These are phyloP conservation scores for Talaromyces sp. DNA, from an alignment of 2,329 filamentous ascomycete genomes.

Conservation along the genomic window DNA sequence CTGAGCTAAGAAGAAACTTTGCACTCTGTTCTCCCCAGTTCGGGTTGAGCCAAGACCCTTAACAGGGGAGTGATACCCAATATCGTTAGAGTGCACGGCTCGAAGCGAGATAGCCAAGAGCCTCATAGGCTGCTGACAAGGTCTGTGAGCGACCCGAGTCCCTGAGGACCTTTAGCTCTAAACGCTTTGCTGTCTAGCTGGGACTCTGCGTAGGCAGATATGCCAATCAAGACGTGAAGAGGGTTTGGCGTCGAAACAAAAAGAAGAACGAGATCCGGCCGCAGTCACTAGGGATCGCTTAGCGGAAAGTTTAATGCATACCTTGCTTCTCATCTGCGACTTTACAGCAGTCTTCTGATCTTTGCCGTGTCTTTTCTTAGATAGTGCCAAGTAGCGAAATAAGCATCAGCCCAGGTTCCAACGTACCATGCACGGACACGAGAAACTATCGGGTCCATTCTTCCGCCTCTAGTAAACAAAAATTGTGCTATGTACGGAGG, in stretches of 20 bases:
- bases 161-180: not conserved
- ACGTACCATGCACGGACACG: not conserved
- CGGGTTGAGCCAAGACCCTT: not conserved
- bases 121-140: slow-evolving; percentile 9
- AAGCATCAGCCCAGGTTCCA: not conserved
- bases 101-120: slow-evolving; percentile 4
- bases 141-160: slow-evolving; percentile 3
- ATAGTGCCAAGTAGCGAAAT: not conserved
- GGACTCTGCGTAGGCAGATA: not conserved
- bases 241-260: not conserved
- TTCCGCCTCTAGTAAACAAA: not conserved
- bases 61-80: not conserved
- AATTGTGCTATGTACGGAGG: not conserved
- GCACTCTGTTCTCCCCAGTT: not conserved
- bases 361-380: not conserved
- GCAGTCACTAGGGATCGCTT: not conserved
- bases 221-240: not conserved
- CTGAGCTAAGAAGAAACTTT: not conserved
- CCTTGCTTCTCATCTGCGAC: not conserved
- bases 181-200: slow-evolving; percentile 3
- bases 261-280: not conserved
- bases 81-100: not conserved
- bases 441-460: not conserved
- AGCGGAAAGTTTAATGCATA: not conserved
- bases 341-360: not conserved